Evolutionary conservation across 2,329 filamentous ascomycete genomes (phyloP), one percentile per base, ranked within the genome.

Genomic region (Orbilia javanica): DNA sequence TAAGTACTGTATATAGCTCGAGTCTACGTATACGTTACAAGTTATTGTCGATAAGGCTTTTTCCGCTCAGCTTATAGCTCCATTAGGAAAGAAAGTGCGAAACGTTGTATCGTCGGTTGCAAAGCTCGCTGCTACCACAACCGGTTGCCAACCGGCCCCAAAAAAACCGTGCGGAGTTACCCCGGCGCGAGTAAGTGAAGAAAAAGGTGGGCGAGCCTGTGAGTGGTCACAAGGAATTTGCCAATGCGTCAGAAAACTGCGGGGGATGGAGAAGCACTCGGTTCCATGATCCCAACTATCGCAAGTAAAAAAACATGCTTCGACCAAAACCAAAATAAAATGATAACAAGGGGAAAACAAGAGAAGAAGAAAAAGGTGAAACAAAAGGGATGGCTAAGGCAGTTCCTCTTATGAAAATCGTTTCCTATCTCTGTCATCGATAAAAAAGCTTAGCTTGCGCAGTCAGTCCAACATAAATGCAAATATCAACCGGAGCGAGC

Each of bases 401-500:
- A 62, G 29, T 27, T 44, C 52, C 48, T 67, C 44, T 74, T 74
- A 74, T 67, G 70, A 74, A 74, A 68, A 74, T 74, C 70, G 46
- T 68, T 74, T 74, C 63, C 63, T 27, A 42, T 48, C 29, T 67
- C 44, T 25, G 25, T 25, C n/a, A 29, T 31, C 7, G 42, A 42
- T 20, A 53, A 57, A 63, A n/a, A 74, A 74, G 42, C 42, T 44
- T 44, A 74, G 63, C 63, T 74, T 63, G 36, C 5, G 8, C 2
- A 68, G 11, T 15, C 20, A 5, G 29, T 36, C 6, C 42, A 13
- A n/a, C n/a, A 27, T n/a, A 27, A 42, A 36, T 36, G n/a, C n/a
- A n/a, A n/a, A 44, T 44, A 18, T 44, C 42, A 44, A n/a, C 42
- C n/a, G 42, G 5, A 15, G 7, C n/a, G 5, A 20, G n/a, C 42